Evolutionary conservation across 129 eudicot genomes (phyloP).

Genomic region (Artemisia tridentata): DNA sequence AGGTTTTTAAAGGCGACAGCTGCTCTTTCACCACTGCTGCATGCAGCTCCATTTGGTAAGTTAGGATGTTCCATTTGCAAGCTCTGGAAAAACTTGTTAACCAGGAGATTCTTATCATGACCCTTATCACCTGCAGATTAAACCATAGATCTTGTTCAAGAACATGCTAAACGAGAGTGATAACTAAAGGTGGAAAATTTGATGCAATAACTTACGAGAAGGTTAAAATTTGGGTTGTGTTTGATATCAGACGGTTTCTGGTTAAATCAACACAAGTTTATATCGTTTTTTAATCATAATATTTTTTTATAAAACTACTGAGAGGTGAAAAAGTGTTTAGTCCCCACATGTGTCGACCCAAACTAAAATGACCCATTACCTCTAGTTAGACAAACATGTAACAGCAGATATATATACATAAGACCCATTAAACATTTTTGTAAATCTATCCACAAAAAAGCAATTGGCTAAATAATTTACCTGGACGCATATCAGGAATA

Average conservation of each 20-base stretch:
- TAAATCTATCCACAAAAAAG: neutral
- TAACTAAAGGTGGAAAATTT: too few species aligned
- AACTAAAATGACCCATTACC: too few species aligned
- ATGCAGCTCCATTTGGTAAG: constrained; percentile 24
- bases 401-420: neutral
- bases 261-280: neutral
- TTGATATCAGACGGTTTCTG: too few species aligned
- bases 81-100: constrained; percentile 50
- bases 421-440: neutral
- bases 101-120: constrained; percentile 57
- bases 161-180: neutral
- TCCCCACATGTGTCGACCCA: too few species aligned
- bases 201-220: too few species aligned
- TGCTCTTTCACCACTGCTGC: constrained; percentile 21
- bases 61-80: constrained; percentile 34
- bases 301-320: too few species aligned
- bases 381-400: neutral
- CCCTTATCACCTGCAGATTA: constrained; percentile 58
- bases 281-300: too few species aligned
- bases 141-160: constrained; percentile 2
- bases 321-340: too few species aligned
- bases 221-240: too few species aligned
- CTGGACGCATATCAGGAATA: constrained; percentile 59
- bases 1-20: constrained; percentile 49
- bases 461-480: constrained; percentile 28